Conservation (phyloP, 495 filamentous ascomycete genomes). For the Hypoxylon intermedium region DNA sequence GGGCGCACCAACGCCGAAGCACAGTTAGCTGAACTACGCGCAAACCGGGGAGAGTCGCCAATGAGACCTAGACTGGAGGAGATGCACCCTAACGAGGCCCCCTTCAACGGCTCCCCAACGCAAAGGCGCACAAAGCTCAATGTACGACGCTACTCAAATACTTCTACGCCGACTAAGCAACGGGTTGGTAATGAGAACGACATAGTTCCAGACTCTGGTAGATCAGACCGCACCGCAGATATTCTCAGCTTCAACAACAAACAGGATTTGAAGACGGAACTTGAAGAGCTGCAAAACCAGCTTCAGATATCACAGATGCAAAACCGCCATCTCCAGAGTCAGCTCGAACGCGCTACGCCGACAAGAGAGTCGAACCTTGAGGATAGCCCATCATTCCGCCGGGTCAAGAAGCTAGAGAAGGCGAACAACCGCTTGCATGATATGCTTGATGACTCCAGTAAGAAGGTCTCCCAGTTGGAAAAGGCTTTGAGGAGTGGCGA, state of each 20-base stretch:
- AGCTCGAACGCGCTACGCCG: constrained; percentile 70
- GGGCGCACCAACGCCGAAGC: constrained; percentile 82
- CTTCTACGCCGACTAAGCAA: constrained; percentile 74
- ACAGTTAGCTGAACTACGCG: constrained; percentile 80
- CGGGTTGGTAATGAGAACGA: constrained; percentile 70
- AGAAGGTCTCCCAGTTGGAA: constrained; percentile 91
- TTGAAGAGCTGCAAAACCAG: constrained; percentile 93
- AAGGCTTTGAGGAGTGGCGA: constrained; percentile 87
- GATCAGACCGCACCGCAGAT: constrained; percentile 89
- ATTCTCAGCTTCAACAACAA: constrained; percentile 86
- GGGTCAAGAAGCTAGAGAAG: constrained; percentile 89
- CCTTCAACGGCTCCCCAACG: constrained; percentile 77
- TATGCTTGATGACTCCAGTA: constrained; percentile 91
- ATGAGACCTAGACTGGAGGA: constrained; percentile 77
- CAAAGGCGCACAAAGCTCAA: constrained; percentile 79
- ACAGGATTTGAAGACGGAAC: constrained; percentile 88
- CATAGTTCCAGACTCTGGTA: constrained; percentile 71
- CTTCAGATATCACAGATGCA: constrained; percentile 96
- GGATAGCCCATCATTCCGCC: constrained; percentile 81
- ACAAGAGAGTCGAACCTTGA: constrained; percentile 68
- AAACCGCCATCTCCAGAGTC: constrained; percentile 90
- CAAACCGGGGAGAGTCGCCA: constrained; percentile 75
- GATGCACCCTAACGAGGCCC: constrained; percentile 82
- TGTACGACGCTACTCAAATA: constrained; percentile 71
- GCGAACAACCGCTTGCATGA: constrained; percentile 93